Base-by-base conservation (phyloP, 768 basidiomycete genomes). In the Mycena polygramma region DNA sequence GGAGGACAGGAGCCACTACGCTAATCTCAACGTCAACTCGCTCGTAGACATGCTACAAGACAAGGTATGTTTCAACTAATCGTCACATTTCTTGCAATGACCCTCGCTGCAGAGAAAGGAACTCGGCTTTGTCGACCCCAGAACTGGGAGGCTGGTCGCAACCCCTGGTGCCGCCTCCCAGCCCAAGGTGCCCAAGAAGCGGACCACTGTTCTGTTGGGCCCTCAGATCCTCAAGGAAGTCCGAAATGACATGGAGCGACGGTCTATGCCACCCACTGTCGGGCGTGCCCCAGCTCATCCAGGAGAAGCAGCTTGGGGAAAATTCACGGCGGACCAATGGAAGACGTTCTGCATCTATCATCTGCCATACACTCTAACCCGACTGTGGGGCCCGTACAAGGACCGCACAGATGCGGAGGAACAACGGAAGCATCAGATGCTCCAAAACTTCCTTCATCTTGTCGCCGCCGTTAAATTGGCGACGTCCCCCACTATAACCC, bases 271-370 rank as follows among this genome's bases (percentile, higher is more conserved):
- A 2, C 71, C 77, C 9, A 80, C 77, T 76, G 55, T 78, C 7
- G 70, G 70, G 14, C 71, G 71, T 5, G 68, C 77, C 2, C 77
- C 80, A 4, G 15, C 43, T 43, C 66, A 78, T 51, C 61, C 78
- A 22, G 76, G 77, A 20, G 48, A 70, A n/a, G 58, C 74, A 7
- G 43, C 57, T 0, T 73, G 78, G 37, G 76, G 78, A n/a, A 81
- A 80, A 55, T 67, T 81, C 24, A 80, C 80, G 30, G 76, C 82
- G 13, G 79, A 82, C 51, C 65, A 82, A 68, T 86, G 83, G 84
- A 75, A 76, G 20, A 76, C 75, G 0, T 67, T 82, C 10, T 78
- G 80, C 22, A 75, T 76, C 0, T 57, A 83, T 19, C 74, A 83
- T 60, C 76, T 84, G 35, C 80, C 80, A 3, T 73, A 82, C n/a